Evolutionary conservation across 2,329 filamentous ascomycete genomes (phyloP).

Genomic region (Verticillium tricorpus): DNA sequence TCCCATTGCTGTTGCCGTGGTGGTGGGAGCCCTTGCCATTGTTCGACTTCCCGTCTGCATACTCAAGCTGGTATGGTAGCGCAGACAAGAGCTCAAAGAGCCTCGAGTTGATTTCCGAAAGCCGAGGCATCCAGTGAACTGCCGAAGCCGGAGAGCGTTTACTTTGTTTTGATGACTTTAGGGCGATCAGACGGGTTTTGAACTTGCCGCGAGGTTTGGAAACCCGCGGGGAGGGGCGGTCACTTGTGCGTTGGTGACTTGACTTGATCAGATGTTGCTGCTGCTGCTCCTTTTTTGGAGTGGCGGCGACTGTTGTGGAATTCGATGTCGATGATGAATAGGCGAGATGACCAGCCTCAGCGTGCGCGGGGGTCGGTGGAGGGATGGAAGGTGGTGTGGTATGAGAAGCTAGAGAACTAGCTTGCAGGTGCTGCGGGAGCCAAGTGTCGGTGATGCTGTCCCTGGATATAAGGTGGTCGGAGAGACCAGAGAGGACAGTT

Average conservation of each 20-base stretch:
- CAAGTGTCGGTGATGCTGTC: constrained; percentile 7
- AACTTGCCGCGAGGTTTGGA: neutral
- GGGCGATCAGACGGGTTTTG: constrained; percentile 26
- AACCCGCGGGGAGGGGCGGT: neutral
- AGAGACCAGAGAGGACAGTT: constrained; percentile 12
- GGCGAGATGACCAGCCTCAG: neutral
- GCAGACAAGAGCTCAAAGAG: constrained; percentile 31
- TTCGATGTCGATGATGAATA: neutral
- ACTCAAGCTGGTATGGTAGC: constrained; percentile 23
- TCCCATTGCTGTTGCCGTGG: neutral
- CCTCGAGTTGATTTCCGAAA: constrained; percentile 31
- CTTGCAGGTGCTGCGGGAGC: constrained; percentile 6
- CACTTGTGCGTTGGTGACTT: neutral
- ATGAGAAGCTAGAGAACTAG: neutral
- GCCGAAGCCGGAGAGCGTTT: constrained; percentile 4
- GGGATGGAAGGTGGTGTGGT: neutral
- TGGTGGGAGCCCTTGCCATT: neutral
- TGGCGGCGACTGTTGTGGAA: neutral
- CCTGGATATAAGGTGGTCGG: constrained; percentile 9
- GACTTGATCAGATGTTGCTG: neutral
- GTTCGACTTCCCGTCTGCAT: constrained; percentile 2
- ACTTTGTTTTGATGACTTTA: constrained; percentile 12
- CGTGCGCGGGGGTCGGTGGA: neutral
- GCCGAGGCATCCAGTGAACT: constrained; percentile 32
- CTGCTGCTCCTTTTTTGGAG: neutral